Evolutionary conservation across 2,329 filamentous ascomycete genomes (phyloP).

Genomic region (Diaporthe helianthi): DNA sequence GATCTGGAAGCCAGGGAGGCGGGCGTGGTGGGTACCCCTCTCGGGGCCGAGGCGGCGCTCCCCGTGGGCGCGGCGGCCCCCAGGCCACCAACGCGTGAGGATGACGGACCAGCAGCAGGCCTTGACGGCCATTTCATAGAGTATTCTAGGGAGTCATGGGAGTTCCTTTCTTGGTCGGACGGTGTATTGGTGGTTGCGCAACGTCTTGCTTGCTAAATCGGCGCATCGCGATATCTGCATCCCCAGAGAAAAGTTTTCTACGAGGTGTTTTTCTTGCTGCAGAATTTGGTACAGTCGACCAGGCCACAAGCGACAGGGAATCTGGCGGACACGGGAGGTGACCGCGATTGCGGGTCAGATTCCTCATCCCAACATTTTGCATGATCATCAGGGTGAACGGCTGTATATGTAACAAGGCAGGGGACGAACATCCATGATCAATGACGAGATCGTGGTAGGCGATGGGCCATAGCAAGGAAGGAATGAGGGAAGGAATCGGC

Average conservation of each 20-base stretch:
- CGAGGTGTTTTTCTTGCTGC: constrained; percentile 21
- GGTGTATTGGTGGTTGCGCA: constrained; percentile 33
- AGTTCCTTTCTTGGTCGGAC: constrained; percentile 34
- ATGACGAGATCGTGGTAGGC: constrained; percentile 24
- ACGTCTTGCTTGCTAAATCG: constrained; percentile 34
- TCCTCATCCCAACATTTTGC: constrained; percentile 27
- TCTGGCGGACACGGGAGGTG: constrained; percentile 1
- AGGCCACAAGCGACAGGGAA: constrained; percentile 9
- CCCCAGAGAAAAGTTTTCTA: constrained; percentile 31
- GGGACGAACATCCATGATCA: constrained; percentile 32
- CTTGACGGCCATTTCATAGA: constrained; percentile 30
- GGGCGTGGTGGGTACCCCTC: constrained; percentile 74
- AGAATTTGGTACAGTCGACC: constrained; percentile 23
- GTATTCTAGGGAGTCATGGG: constrained; percentile 34
- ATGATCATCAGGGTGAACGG: constrained; percentile 29
- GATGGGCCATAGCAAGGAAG: constrained; percentile 20
- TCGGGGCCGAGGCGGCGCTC: constrained; percentile 65
- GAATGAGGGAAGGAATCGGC: constrained; percentile 6
- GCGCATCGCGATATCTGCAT: constrained; percentile 35
- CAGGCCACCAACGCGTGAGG: constrained; percentile 60
- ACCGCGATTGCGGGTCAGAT: constrained; percentile 20
- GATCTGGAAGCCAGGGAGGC: constrained; percentile 65
- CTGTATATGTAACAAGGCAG: constrained; percentile 33
- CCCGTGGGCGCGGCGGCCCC: constrained; percentile 67
- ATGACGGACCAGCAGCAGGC: constrained; percentile 23